These are phyloP conservation scores for Camellia japonica DNA, from an alignment of 148 eudicot genomes.

Conservation along the genomic window DNA sequence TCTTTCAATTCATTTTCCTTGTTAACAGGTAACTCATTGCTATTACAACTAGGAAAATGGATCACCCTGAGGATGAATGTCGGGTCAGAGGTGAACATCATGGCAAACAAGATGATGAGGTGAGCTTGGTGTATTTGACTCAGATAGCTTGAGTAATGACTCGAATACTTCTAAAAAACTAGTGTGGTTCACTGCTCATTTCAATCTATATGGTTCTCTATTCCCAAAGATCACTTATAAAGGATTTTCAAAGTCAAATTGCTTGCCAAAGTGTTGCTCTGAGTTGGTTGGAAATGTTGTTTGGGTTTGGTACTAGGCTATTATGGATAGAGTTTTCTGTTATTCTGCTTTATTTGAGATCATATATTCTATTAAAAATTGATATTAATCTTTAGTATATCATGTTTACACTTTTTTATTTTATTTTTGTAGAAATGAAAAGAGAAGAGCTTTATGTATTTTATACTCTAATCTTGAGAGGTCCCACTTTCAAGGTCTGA, in stretches of 20 bases:
- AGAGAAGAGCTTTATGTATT: not conserved
- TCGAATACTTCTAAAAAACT: not conserved
- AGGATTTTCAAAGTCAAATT: not conserved
- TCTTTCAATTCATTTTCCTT: not conserved
- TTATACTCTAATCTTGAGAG: not conserved
- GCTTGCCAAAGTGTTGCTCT: not conserved
- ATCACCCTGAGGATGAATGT: constrained; percentile 51
- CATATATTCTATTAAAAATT: not conserved
- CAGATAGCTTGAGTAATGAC: not conserved
- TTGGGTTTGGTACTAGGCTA: not conserved
- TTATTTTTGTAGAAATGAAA: not conserved
- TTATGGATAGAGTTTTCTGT: not conserved
- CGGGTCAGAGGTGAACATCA: constrained; percentile 53
- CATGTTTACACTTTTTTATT: no score
- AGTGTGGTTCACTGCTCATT: not conserved
- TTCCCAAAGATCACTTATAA: not conserved
- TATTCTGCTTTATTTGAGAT: not conserved
- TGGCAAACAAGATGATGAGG: constrained; percentile 67
- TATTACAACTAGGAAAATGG: constrained; percentile 30
- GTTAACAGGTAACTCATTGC: not conserved
- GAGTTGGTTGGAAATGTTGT: not conserved
- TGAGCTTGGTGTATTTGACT: constrained; percentile 19
- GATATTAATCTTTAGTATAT: not conserved
- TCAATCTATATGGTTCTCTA: not conserved
- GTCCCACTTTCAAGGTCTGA: not conserved